Conservation (phyloP, 805 yeast species). For the Candida takata region DNA sequence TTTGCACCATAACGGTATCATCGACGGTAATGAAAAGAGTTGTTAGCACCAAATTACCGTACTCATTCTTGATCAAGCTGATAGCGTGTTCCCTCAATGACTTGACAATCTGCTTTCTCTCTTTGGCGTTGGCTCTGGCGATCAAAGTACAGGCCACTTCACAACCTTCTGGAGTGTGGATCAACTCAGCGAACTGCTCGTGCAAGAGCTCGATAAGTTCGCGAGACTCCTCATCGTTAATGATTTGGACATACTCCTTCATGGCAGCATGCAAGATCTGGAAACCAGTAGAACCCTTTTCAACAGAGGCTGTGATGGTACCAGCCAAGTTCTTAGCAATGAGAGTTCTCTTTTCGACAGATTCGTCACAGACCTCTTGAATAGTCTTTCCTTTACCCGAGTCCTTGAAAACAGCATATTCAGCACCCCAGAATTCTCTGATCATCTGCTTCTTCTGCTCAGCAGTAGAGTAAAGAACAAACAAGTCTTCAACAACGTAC, state of each 20-base stretch:
- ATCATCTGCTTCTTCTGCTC: constrained; percentile 87
- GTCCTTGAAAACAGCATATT: constrained; percentile 84
- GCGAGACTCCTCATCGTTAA: constrained; percentile 61
- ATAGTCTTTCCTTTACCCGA: constrained; percentile 57
- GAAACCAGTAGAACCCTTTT: constrained; percentile 94
- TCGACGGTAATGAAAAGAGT: constrained; percentile 82
- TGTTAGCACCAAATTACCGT: constrained; percentile 76
- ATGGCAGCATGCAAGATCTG: constrained; percentile 94
- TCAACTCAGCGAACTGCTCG: constrained; percentile 90
- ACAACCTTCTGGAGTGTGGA: constrained; percentile 91
- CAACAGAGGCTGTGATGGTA: constrained; percentile 84
- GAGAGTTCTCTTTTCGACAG: constrained; percentile 70
- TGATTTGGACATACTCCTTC: constrained; percentile 76
- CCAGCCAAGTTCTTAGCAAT: constrained; percentile 71
- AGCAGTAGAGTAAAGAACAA: constrained; percentile 72
- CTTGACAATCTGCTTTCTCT: constrained; percentile 73
- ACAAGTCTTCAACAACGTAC: constrained; percentile 91
- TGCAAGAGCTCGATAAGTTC: constrained; percentile 77
- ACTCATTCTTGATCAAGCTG: constrained; percentile 73
- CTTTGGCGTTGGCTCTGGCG: constrained; percentile 84
- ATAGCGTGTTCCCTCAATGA: constrained; percentile 69
- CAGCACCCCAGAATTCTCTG: constrained; percentile 95
- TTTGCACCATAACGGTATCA: constrained; percentile 79
- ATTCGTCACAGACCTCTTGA: constrained; percentile 55
- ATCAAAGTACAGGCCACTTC: constrained; percentile 81